Base-by-base conservation (phyloP, 371 early-diverging fungal genomes). In the Apophysomyces trapeziformis region DNA sequence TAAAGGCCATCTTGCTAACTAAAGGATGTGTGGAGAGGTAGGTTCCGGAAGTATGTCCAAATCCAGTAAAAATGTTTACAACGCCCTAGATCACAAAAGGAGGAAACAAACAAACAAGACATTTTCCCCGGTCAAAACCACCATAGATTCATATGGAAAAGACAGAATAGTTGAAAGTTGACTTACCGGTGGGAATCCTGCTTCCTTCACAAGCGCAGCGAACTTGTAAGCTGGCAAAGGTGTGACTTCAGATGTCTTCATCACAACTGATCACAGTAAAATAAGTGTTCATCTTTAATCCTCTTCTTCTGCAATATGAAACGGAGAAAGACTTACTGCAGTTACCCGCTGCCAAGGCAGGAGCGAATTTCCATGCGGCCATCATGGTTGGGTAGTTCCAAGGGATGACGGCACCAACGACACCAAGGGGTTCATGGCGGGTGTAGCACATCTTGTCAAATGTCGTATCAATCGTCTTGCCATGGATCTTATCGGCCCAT, bases 351-450 rank as follows among this genome's bases (percentile, higher is more conserved):
- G 92, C 93, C 57, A 95, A 85, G 7, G 93, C 93, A 26, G 96
- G 95, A 14, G 92, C 95, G 39, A 95, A 82, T 77, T 95, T 96
- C 95, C 93, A 93, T 7, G 87, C 82, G 38, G 90, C 82, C 73
- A 94, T 85, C 70, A 69, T 73, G 63, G 58, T 69, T 13, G 64
- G 72, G 44, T 75, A 74, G 59, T 75, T 76, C 78, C 79, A 79
- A 21, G 80, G 78, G 50, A 90, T 91, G 60, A 95, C 91, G 46
- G 91, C 85, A 14, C 92, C 95, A 58, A 89, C 85, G 12, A 94
- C 92, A 70, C 95, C 95, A 21, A 90, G 69, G 0, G 96, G 91
- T 67, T 93, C 92, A 61, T 87, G 86, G 16, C 86, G 77, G 1
- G 94, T 93, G 72, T 89, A 95, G 46, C 84, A 83, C 66, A 64